phyloP scores from a whole-genome alignment of 768 basidiomycete species.

The Rhodotorula taiwanensis region DNA sequence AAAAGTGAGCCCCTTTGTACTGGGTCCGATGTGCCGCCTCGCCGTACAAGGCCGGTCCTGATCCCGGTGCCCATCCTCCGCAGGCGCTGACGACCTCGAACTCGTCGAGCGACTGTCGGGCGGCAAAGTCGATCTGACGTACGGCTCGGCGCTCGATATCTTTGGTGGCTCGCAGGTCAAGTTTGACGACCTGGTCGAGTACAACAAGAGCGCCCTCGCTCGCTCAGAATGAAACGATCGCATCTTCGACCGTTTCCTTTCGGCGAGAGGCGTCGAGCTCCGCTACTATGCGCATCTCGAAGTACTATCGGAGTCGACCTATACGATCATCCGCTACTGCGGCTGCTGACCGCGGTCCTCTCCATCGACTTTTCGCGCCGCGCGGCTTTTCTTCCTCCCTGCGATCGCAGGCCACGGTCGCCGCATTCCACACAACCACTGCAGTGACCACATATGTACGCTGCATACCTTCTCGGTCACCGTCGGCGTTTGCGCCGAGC shows the following conservation, averaged over 20 bases:
- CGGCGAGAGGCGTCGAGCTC: background rate
- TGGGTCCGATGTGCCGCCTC: background rate
- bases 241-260: background rate
- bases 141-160: conserved; percentile 61
- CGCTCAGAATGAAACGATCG: background rate
- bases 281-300: no score
- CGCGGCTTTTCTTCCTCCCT: no score
- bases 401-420: no score
- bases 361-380: no score
- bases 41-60: background rate
- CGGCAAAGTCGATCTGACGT: conserved; percentile 82
- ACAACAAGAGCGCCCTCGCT: conserved; percentile 38
- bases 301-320: no score
- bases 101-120: conserved; percentile 70
- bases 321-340: no score
- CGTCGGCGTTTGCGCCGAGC: no score
- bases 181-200: conserved; percentile 48
- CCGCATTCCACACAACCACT: no score
- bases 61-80: background rate
- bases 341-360: no score
- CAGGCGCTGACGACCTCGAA: conserved; percentile 72
- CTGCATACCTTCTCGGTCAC: no score
- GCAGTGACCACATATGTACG: no score
- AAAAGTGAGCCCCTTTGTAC: conserved; percentile 55
- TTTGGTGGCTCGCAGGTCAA: conserved; percentile 50